These are phyloP conservation scores for Alternaria sp. DNA, from an alignment of 2,329 filamentous ascomycete genomes.

Conservation along the genomic window DNA sequence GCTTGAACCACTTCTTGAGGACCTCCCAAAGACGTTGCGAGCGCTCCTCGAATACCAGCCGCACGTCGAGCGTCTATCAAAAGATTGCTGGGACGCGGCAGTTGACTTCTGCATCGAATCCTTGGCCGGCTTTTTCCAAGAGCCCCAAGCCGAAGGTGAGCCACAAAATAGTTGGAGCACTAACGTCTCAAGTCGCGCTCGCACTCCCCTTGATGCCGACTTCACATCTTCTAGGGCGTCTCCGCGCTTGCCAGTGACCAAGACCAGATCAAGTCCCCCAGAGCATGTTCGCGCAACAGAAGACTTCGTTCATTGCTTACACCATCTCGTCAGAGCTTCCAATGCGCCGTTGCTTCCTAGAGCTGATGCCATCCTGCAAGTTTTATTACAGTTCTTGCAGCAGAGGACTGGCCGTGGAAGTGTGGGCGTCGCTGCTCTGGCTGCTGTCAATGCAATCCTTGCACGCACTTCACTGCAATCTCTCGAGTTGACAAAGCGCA, in stretches of 20 bases:
- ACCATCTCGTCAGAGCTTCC: constrained; percentile 68
- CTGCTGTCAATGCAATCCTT: constrained; percentile 76
- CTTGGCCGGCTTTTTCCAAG: constrained; percentile 55
- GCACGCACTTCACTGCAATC: constrained; percentile 73
- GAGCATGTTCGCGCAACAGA: constrained; percentile 38
- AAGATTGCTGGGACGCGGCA: constrained; percentile 72
- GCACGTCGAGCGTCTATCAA: constrained; percentile 80
- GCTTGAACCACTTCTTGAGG: constrained; percentile 73
- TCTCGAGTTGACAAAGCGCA: constrained; percentile 66
- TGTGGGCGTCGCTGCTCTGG: constrained; percentile 76
- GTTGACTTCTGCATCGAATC: constrained; percentile 74
- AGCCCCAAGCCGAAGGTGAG: constrained; percentile 29
- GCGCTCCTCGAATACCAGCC: constrained; percentile 75
- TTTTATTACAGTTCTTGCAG: constrained; percentile 68
- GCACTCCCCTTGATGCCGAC: constrained; percentile 44
- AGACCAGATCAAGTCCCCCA: constrained; percentile 29
- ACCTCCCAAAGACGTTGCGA: constrained; percentile 80
- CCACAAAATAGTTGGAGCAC: constrained; percentile 41
- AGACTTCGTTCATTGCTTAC: constrained; percentile 68
- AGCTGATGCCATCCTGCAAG: constrained; percentile 64
- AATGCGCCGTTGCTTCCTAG: constrained; percentile 71
- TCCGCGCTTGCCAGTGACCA: constrained; percentile 30
- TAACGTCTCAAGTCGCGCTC: constrained; percentile 37
- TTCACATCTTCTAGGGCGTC: constrained; percentile 33
- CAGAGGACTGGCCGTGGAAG: constrained; percentile 70